Evolutionary conservation across 73 alveolate species (phyloP).

Genomic region (Paraurostyla sp.): DNA sequence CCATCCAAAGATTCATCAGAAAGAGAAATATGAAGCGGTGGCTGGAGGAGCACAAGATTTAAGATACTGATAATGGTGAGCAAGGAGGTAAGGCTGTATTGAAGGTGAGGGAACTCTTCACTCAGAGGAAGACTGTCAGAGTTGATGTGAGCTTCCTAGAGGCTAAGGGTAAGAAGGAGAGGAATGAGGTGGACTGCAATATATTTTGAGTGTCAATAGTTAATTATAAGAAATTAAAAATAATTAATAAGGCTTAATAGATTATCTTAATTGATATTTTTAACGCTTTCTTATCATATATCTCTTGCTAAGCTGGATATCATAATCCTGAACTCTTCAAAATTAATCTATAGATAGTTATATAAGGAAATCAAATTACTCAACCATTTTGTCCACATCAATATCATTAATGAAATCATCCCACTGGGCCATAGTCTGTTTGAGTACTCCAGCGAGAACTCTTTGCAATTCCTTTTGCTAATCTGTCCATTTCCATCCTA

Average conservation of each 20-base stretch:
- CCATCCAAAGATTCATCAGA: constrained; percentile 21
- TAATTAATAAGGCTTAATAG: not conserved
- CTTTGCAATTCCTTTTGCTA: constrained; percentile 52
- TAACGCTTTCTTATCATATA: not conserved
- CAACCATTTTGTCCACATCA: constrained; percentile 35
- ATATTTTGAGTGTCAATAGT: not conserved
- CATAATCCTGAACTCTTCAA: constrained; percentile 51
- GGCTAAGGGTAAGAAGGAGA: constrained; percentile 16
- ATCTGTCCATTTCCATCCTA: constrained; percentile 59
- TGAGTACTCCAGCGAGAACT: constrained; percentile 49
- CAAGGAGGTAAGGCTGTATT: not conserved
- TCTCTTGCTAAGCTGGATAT: not conserved
- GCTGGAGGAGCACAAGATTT: not conserved
- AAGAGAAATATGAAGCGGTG: not conserved
- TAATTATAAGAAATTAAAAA: not conserved
- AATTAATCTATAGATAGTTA: constrained; percentile 15
- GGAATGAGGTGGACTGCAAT: not conserved
- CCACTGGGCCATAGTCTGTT: constrained; percentile 9
- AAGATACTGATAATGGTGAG: not conserved
- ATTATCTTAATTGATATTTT: not conserved
- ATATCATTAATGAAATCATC: constrained; percentile 52
- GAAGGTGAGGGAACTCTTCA: not conserved
- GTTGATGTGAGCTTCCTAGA: constrained; percentile 43
- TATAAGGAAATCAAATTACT: not conserved
- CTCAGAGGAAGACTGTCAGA: not conserved